Conservation (phyloP, 495 filamentous ascomycete species). For the Penicillium silybi region DNA sequence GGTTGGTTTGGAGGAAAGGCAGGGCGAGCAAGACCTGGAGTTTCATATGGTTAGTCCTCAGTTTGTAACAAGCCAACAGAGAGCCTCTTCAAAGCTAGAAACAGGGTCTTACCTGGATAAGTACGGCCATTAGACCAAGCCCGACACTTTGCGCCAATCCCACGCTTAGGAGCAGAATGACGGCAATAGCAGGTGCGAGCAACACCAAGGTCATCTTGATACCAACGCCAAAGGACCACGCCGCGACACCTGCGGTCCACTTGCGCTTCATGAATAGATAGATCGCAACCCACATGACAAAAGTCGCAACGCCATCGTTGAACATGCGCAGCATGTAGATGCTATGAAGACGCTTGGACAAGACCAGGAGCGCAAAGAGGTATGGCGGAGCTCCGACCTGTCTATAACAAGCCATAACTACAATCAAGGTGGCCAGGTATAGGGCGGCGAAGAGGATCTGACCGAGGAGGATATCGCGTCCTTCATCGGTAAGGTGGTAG, state of each 20-base stretch:
- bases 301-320: slow-evolving; percentile 86
- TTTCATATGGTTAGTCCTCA: background rate
- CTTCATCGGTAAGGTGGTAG: slow-evolving; percentile 71
- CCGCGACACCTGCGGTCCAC: slow-evolving; percentile 66
- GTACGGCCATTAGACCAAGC: slow-evolving; percentile 64
- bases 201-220: slow-evolving; percentile 92
- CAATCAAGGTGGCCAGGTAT: slow-evolving; percentile 67
- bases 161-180: slow-evolving; percentile 66
- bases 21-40: slow-evolving; percentile 59
- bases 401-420: slow-evolving; percentile 82
- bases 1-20: slow-evolving; percentile 68
- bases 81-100: background rate
- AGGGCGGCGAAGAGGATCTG: slow-evolving; percentile 76
- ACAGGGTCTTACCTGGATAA: slow-evolving; percentile 58
- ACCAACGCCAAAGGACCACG: slow-evolving; percentile 75
- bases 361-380: slow-evolving; percentile 77
- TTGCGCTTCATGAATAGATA: slow-evolving; percentile 66
- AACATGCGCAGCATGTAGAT: slow-evolving; percentile 90
- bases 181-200: slow-evolving; percentile 70
- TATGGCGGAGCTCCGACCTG: slow-evolving; percentile 79
- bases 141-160: slow-evolving; percentile 59
- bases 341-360: slow-evolving; percentile 91
- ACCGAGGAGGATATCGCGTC: slow-evolving; percentile 70
- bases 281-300: slow-evolving; percentile 77
- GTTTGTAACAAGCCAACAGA: background rate